Percentiles rank a stretch among this genome's conserved stretches.
Evolutionary conservation across 1,284 basidiomycete genomes (phyloP).

Genomic region (Fomitiporia mediterranea): DNA sequence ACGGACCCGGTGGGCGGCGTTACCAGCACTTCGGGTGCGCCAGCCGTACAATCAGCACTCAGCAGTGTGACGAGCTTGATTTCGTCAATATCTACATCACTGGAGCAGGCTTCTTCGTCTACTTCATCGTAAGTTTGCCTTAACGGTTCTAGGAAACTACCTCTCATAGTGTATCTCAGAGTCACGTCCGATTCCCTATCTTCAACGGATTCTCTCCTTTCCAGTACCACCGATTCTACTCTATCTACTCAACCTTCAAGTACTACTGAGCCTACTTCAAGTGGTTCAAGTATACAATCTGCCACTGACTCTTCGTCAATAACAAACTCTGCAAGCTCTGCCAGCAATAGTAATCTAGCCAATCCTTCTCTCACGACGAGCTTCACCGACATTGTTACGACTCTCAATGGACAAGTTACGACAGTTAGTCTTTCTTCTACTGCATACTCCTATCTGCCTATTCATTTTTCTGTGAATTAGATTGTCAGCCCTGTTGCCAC

Average conservation of each 20-base stretch:
- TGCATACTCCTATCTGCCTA: neutral
- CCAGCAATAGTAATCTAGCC: neutral
- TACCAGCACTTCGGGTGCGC: neutral
- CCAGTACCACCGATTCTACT: neutral
- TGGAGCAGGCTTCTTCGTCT: neutral
- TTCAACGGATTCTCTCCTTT: neutral
- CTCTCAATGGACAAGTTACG: slow-evolving; percentile 10
- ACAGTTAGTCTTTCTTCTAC: slow-evolving; percentile 13
- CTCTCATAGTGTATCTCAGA: neutral
- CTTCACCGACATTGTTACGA: slow-evolving; percentile 13
- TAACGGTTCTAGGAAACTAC: neutral
- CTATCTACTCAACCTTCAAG: neutral
- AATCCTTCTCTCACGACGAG: slow-evolving; percentile 13
- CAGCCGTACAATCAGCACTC: neutral
- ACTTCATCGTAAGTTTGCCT: neutral
- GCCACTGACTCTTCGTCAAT: neutral
- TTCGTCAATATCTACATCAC: neutral
- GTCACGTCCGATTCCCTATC: neutral
- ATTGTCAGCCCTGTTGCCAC: slow-evolving; percentile 29
- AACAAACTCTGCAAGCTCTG: neutral
- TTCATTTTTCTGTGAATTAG: slow-evolving; percentile 18
- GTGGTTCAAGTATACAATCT: neutral
- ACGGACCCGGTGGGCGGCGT: neutral
- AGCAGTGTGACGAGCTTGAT: neutral
- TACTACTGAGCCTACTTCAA: neutral